Evolutionary conservation across 164 flowering plant species (phyloP).

Genomic region (Macadamia integrifolia): DNA sequence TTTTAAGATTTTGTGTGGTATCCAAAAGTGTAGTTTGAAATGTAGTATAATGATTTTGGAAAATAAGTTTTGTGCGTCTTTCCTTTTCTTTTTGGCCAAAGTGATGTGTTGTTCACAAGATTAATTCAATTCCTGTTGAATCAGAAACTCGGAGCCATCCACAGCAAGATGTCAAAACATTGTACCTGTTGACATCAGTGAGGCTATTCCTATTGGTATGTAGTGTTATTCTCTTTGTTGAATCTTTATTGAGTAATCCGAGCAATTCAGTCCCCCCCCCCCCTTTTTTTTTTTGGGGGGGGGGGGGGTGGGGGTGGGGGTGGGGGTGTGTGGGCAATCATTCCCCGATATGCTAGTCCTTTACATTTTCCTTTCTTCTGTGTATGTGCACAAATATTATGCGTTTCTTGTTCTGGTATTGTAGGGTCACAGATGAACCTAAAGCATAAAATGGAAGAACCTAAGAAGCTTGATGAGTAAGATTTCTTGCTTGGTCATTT

Average conservation of each 20-base stretch:
- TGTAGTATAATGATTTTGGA: too few species aligned
- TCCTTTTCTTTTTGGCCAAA: constrained; percentile 2
- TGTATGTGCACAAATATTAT: constrained; percentile 10
- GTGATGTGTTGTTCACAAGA: not conserved
- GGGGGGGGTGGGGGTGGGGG: too few species aligned
- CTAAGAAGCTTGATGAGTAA: constrained; percentile 27
- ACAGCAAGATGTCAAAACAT: constrained; percentile 25
- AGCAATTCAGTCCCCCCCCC: too few species aligned
- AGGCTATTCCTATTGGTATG: constrained; percentile 37
- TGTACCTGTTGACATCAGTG: constrained; percentile 32
- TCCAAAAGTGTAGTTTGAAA: not conserved
- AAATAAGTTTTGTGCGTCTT: not conserved
- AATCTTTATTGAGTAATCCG: not conserved
- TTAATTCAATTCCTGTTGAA: constrained; percentile 1
- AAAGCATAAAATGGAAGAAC: constrained; percentile 22
- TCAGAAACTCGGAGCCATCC: constrained; percentile 22
- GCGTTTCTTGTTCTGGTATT: constrained; percentile 10
- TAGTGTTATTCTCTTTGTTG: not conserved
- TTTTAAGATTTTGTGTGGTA: not conserved
- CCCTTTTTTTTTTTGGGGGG: too few species aligned
- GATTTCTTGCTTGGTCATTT: constrained; percentile 1
- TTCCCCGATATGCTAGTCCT: not conserved
- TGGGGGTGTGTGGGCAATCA: too few species aligned
- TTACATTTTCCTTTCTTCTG: not conserved
- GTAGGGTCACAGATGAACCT: constrained; percentile 17